Evolutionary conservation across 345 rosid genomes (phyloP).

Genomic region (Corchorus olitorius): DNA sequence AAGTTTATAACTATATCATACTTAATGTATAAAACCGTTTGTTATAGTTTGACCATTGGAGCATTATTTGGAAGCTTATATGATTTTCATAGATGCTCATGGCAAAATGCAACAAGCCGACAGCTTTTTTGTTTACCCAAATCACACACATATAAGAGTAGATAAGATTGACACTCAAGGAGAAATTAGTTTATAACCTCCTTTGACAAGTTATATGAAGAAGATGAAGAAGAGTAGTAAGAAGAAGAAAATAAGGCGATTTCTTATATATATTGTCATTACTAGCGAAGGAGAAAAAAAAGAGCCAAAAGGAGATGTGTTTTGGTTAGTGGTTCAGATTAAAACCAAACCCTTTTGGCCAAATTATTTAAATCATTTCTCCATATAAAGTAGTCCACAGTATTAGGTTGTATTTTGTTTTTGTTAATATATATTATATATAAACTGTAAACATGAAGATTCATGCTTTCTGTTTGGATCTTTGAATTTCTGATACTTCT

Average conservation of each 20-base stretch:
- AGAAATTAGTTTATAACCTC: slow-evolving; percentile 17
- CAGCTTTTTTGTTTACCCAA: slow-evolving; percentile 1
- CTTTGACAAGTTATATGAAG: slow-evolving; percentile 11
- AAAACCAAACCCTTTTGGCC: neutral
- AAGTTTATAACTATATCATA: too few relatives aligned
- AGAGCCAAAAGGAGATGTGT: neutral
- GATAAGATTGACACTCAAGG: neutral
- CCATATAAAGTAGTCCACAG: neutral
- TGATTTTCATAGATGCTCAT: neutral
- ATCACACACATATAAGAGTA: neutral
- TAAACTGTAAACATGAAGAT: neutral
- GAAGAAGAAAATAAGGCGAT: neutral
- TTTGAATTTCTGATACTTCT: neutral
- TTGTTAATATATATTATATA: neutral
- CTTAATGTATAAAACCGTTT: too few relatives aligned
- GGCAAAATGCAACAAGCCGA: slow-evolving; percentile 1
- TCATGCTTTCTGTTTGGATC: neutral
- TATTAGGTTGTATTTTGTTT: neutral
- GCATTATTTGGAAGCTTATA: neutral
- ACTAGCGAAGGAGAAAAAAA: neutral
- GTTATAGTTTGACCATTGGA: too few relatives aligned
- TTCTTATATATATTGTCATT: neutral
- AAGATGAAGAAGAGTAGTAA: neutral
- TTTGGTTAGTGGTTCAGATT: slow-evolving; percentile 11
- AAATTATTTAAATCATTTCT: neutral